Conservation (phyloP, 208 protist genomes). For the Porcisia deanei region DNA sequence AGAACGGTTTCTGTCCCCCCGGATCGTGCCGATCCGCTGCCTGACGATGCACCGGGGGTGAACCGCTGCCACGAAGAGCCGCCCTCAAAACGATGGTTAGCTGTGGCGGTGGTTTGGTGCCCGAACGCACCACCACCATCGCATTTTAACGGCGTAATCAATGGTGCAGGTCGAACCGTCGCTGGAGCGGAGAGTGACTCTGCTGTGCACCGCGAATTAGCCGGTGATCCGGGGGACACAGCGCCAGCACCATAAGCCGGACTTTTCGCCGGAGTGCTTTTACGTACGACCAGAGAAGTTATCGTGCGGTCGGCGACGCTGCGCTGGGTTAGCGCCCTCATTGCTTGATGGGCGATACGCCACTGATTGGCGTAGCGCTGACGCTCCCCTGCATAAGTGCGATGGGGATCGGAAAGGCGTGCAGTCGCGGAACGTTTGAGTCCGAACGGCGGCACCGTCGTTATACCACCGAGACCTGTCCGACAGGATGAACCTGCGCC, state of each 20-base stretch:
- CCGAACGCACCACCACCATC: not conserved
- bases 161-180: not conserved
- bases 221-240: not conserved
- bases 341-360: conserved; percentile 11
- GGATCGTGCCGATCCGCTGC: not conserved
- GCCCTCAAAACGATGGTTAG: not conserved
- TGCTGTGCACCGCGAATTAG: not conserved
- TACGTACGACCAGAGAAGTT: not conserved
- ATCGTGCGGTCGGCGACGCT: not conserved
- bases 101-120: not conserved
- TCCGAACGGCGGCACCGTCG: not conserved
- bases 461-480: too few species aligned
- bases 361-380: conserved; percentile 26
- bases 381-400: conserved; percentile 10
- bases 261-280: not conserved
- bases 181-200: not conserved
- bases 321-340: conserved; percentile 10
- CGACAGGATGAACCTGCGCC: not conserved
- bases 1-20: not conserved
- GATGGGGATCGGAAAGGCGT: conserved; percentile 13
- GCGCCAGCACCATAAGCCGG: not conserved
- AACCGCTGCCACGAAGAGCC: not conserved
- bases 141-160: not conserved
- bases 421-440: not conserved
- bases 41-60: not conserved